Base-by-base conservation (phyloP, 768 basidiomycete genomes). In the Tubosaeta sp. region DNA sequence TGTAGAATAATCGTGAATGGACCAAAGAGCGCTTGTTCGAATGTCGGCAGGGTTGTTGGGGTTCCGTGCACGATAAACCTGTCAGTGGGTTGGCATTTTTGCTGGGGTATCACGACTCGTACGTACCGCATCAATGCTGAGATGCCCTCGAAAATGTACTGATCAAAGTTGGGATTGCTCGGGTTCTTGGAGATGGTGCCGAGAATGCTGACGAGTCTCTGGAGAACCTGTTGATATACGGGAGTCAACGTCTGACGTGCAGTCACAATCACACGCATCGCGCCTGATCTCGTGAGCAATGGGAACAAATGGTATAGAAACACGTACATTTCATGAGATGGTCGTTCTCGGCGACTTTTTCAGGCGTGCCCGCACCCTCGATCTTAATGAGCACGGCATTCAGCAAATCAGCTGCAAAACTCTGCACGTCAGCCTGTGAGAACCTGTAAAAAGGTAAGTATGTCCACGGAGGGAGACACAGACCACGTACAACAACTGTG, bases 331-430 rank as follows among this genome's bases (percentile, higher is more conserved):
- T 94, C 94, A 97, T 99, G 43, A 98, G 73, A 67, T 96, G 89
- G 68, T 98, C 95, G 59, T 99, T 99, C 66, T 97, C 94, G 0
- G 95, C 92, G 29, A 95, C 82, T 72, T 95, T 94, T 66, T 96
- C 90, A 0, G 96, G 84, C 4, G 87, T 87, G 3, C 76, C 78
- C 6, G 83, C 87, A 36, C 73, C 70, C 66, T 94, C 91, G 39
- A 96, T 88, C 67, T 87, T 92, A 35, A 70, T 68, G 56, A 99
- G 75, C 5, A 97, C 74, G 4, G 84, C 84, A 52, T 80, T 71
- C 22, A 92, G 69, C 52, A 96, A 76, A 40, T 79, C 76, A 14
- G 81, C 74, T n/a, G 93, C 90, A 55, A 87, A 81, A 11, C 89
- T 87, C 43, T 85, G 86, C 25, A 97, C 81, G 64, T 98, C 95